phyloP scores from a whole-genome alignment of 331 rosid genomes.

The Quercus tomentella region DNA sequence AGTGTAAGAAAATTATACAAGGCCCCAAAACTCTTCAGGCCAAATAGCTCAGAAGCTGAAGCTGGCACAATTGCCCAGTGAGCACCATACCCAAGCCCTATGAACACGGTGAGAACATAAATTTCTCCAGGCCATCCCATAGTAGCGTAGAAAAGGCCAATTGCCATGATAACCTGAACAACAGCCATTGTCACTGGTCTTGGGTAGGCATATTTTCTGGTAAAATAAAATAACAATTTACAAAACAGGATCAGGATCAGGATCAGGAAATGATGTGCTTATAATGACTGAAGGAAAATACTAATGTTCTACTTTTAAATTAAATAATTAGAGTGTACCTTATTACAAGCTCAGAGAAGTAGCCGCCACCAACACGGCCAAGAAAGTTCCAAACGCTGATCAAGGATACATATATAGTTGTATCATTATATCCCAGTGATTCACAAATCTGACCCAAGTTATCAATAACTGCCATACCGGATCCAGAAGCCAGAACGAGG shows the following conservation, averaged over 20 bases:
- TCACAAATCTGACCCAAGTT: slow-evolving; percentile 68
- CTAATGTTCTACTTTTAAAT: background rate
- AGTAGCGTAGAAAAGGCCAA: slow-evolving; percentile 50
- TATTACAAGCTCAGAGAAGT: slow-evolving; percentile 57
- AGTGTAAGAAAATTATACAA: slow-evolving; percentile 60
- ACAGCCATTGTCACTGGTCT: slow-evolving; percentile 51
- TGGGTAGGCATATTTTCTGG: slow-evolving; percentile 57
- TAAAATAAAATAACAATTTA: background rate
- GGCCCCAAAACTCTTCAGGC: slow-evolving; percentile 69
- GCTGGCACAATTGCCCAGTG: slow-evolving; percentile 70
- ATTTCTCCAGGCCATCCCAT: slow-evolving; percentile 61
- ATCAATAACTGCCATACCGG: slow-evolving; percentile 62
- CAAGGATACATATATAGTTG: slow-evolving; percentile 50
- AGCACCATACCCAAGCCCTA: slow-evolving; percentile 67
- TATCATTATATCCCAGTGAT: slow-evolving; percentile 53
- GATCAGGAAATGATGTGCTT: background rate
- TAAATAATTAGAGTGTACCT: slow-evolving; percentile 31
- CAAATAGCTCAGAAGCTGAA: slow-evolving; percentile 67
- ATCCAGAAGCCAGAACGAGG: slow-evolving; percentile 46
- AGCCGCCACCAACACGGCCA: slow-evolving; percentile 79
- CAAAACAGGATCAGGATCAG: slow-evolving; percentile 1
- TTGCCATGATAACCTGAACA: slow-evolving; percentile 49
- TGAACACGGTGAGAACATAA: slow-evolving; percentile 49
- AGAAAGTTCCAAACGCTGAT: slow-evolving; percentile 76
- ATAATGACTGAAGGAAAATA: background rate